Percentiles rank a stretch among this genome's conserved stretches.
phyloP scores from a whole-genome alignment of 2,329 filamentous ascomycete species.

The Exserohilum turcica region DNA sequence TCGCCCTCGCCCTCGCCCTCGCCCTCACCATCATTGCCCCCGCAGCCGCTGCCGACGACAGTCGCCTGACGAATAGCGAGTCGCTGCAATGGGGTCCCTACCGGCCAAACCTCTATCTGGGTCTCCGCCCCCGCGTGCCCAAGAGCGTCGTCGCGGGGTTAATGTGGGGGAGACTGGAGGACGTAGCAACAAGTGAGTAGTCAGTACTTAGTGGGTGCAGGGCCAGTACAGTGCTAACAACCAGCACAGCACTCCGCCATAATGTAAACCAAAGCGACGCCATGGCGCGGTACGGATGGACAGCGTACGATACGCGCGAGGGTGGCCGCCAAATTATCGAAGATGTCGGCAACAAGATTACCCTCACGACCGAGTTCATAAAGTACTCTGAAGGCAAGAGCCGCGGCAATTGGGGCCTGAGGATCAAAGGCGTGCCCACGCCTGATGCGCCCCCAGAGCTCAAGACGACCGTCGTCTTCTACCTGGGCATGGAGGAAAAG shows the following conservation, averaged over 20 bases:
- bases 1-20: conserved; percentile 25
- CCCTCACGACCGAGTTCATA: conserved; percentile 88
- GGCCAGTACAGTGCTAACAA: conserved; percentile 10
- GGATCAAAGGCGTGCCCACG: conserved; percentile 78
- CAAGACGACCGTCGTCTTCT: conserved; percentile 80
- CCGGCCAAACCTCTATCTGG: conserved; percentile 90
- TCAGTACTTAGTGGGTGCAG: not conserved
- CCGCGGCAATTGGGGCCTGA: conserved; percentile 86
- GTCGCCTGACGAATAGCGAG: conserved; percentile 61
- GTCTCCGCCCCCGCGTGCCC: conserved; percentile 78
- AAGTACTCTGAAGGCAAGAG: conserved; percentile 84
- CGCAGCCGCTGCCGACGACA: conserved; percentile 17
- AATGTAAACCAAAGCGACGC: conserved; percentile 92
- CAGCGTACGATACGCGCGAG: conserved; percentile 85
- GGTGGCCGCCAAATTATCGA: conserved; percentile 88
- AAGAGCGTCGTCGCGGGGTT: conserved; percentile 80
- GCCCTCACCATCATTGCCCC: conserved; percentile 21
- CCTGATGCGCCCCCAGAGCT: conserved; percentile 66
- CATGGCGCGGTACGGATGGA: conserved; percentile 95
- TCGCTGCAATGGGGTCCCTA: conserved; percentile 96
- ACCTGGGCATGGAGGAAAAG: conserved; percentile 75
- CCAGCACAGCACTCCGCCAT: conserved; percentile 69
- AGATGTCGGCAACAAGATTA: conserved; percentile 81
- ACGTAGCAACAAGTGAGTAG: conserved; percentile 72
- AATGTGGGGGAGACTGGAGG: conserved; percentile 86